These are phyloP conservation scores for Babesia ovata DNA, from an alignment of 169 alveolate genomes.

Conservation along the genomic window DNA sequence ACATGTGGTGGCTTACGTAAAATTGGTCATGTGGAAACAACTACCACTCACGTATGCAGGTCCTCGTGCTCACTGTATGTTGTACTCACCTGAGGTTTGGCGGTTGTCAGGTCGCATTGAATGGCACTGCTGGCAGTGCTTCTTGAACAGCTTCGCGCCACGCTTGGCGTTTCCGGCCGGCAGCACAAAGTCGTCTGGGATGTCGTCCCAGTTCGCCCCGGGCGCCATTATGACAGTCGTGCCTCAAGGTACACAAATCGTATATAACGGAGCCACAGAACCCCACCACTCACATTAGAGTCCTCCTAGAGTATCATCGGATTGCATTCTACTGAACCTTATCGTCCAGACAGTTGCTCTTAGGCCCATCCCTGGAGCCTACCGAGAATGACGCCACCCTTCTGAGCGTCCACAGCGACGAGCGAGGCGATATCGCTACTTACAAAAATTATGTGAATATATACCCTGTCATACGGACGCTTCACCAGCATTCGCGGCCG, in stretches of 20 bases:
- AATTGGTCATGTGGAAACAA: background rate
- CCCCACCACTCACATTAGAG: too few relatives aligned
- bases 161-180: slow-evolving; percentile 77
- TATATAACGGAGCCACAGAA: background rate
- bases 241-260: background rate
- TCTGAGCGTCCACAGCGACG: too few relatives aligned
- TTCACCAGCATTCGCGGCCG: too few relatives aligned
- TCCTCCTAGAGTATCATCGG: too few relatives aligned
- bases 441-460: too few relatives aligned
- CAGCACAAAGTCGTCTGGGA: slow-evolving; percentile 77
- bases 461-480: too few relatives aligned
- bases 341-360: too few relatives aligned
- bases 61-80: background rate
- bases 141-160: slow-evolving; percentile 82
- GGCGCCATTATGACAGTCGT: slow-evolving; percentile 19
- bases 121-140: slow-evolving; percentile 85
- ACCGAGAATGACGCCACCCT: too few relatives aligned
- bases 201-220: slow-evolving; percentile 54
- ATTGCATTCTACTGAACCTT: too few relatives aligned
- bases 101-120: slow-evolving; percentile 82
- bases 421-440: too few relatives aligned
- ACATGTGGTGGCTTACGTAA: background rate
- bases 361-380: too few relatives aligned
- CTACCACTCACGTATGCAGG: background rate
- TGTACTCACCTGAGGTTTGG: slow-evolving; percentile 63